phyloP scores from a whole-genome alignment of 2,329 filamentous ascomycete genomes.

The Colletotrichum truncatum region DNA sequence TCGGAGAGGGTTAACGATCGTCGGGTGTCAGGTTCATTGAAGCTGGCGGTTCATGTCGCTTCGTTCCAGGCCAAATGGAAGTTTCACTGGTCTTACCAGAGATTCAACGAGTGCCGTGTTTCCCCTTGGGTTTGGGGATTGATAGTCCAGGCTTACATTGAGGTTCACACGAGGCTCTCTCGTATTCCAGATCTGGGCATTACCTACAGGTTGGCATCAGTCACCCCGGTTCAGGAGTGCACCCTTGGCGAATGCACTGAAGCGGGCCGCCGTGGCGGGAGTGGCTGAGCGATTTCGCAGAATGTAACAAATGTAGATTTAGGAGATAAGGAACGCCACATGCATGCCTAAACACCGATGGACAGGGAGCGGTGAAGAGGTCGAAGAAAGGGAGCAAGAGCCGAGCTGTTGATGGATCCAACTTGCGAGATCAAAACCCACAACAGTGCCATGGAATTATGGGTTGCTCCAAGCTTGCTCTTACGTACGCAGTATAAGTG shows the following conservation, averaged over 20 bases:
- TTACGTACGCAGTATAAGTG: too few relatives aligned
- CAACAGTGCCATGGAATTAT: background rate
- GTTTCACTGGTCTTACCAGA: too few relatives aligned
- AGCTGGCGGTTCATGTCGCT: background rate
- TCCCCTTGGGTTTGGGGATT: too few relatives aligned
- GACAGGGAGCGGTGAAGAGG: background rate
- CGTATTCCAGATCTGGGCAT: background rate
- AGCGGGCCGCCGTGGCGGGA: background rate
- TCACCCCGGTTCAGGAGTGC: background rate
- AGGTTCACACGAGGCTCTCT: too few relatives aligned
- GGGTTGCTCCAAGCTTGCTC: background rate
- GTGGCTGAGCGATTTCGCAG: background rate
- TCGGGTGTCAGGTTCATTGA: background rate
- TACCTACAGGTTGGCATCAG: background rate
- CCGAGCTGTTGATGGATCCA: background rate
- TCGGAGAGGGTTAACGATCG: background rate
- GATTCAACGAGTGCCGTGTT: too few relatives aligned
- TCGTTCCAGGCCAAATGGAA: background rate
- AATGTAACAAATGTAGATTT: background rate
- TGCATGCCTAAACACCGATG: conserved; percentile 10
- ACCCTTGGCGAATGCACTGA: background rate
- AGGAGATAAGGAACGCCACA: conserved; percentile 19
- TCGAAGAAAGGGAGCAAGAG: background rate
- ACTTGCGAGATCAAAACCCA: conserved; percentile 7
- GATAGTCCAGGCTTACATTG: too few relatives aligned